Percentiles rank a stretch among this genome's conserved stretches.
phyloP scores from a whole-genome alignment of 108 stramenopile genomes.

The Aurantiochytrium sp. region DNA sequence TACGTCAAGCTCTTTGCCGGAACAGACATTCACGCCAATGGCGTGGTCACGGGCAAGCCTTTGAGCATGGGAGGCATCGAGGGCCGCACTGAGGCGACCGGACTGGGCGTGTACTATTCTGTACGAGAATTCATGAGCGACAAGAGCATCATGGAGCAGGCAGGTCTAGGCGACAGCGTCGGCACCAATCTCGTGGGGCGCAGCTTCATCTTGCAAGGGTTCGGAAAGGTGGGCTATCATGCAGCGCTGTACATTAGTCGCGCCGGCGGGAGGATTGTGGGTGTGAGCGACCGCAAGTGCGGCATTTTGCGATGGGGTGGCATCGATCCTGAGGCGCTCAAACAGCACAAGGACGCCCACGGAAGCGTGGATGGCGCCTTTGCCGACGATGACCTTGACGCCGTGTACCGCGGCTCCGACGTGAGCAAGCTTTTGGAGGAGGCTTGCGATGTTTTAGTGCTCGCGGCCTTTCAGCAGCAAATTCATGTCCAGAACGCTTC shows the following conservation, averaged over 20 bases:
- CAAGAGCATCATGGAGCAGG: background rate
- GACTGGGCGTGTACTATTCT: slow-evolving; percentile 25
- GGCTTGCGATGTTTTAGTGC: slow-evolving; percentile 22
- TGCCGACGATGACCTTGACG: background rate
- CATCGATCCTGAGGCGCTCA: slow-evolving; percentile 12
- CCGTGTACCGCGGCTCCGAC: background rate
- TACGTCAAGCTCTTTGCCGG: slow-evolving; percentile 21
- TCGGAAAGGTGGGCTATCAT: slow-evolving; percentile 26
- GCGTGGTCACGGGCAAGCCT: slow-evolving; percentile 28
- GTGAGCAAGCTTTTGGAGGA: background rate
- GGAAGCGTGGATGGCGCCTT: background rate
- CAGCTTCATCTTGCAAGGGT: slow-evolving; percentile 20
- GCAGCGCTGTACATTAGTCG: slow-evolving; percentile 18
- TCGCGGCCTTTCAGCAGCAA: slow-evolving; percentile 20
- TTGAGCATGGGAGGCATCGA: slow-evolving; percentile 23
- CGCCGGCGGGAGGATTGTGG: background rate
- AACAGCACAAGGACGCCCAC: background rate
- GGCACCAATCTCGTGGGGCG: background rate
- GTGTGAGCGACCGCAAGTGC: slow-evolving; percentile 23
- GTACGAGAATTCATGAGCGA: slow-evolving; percentile 13
- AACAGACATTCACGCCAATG: slow-evolving; percentile 14
- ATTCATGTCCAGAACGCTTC: slow-evolving; percentile 9
- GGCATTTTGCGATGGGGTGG: slow-evolving; percentile 13
- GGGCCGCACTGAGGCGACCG: slow-evolving; percentile 24
- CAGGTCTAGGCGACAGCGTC: background rate